Evolutionary conservation across 352 stramenopile species (phyloP), one percentile per base, ranked within the genome.

Genomic region (Phytopythium chamaehyphon): DNA sequence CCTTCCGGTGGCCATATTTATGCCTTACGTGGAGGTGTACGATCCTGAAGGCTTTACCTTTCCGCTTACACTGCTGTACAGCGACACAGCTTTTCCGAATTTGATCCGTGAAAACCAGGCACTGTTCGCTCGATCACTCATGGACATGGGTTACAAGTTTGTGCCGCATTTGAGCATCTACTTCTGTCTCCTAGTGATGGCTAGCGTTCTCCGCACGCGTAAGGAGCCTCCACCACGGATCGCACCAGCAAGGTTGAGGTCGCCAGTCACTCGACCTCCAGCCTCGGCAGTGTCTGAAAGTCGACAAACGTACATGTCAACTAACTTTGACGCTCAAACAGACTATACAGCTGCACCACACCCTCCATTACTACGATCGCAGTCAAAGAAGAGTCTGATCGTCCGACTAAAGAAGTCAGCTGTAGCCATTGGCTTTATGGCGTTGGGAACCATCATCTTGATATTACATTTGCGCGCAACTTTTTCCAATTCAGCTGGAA

Each of bases 21-120:
- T 61, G 16, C 57, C 59, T 7, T 69, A 69, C 38, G 56, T 59
- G 18, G 28, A 54, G 36, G 48, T 35, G 4, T 86, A 75, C 42
- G 53, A 78, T 15, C 26, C 51, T 3, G 14, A 47, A 0, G 31
- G 26, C 33, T 76, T 57, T 22, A 59, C 58, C 9, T 83, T 86
- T 36, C 51, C 65, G n/a, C 43, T 64, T 31, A 24, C 55, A 19
- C 47, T 72, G n/a, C 42, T 83, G 0, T 85, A 83, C 44, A 59
- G 64, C 24, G 73, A 83, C 33, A 52, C 71, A 26, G 59, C 55
- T 35, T 83, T 83, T 26, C 61, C 52, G 1, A 83, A 74, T 40
- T 58, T 83, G 23, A 57, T 83, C 4, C 55, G 62, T 24, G 69
- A 86, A 43, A 71, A 73, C 58, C 67, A 69, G 36, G 55, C 63